Base-by-base conservation (phyloP, 1,284 basidiomycete genomes). In the Cryptococcus sp. region DNA sequence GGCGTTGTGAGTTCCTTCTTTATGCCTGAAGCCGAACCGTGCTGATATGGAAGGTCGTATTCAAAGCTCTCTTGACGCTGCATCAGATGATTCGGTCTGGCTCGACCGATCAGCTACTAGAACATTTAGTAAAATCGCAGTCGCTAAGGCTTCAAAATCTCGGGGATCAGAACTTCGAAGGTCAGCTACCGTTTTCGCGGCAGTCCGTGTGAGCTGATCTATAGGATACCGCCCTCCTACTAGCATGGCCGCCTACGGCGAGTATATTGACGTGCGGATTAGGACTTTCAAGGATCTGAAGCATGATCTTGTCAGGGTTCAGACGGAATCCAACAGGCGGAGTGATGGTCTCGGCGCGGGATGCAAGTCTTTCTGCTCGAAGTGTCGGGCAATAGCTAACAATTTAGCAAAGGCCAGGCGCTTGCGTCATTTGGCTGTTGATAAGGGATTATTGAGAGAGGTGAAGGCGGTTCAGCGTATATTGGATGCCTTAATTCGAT, bases 81-180 rank as follows among this genome's bases (percentile, higher is more conserved):
- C 94, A 99, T 72, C 91, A 86, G 28, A 88, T 98, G 85, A 88
- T 98, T 67, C 84, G 93, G 25, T 90, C 91, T 55, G 93, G 92
- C 16, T 82, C 88, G 13, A 92, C 93, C 14, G 91, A 97, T 77
- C 88, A 91, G 63, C 84, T 98, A 7, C 82, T 98, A 31, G 79
- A 82, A 11, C 86, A 90, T 69, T 81, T 97, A 18, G 85, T 88
- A 4, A 82, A 84, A 31, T 81, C 83, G 3, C 89, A 94, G 62
- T 79, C 88, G 14, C 77, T 98, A 41, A 83, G 84, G 50, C 78
- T 97, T 47, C 81, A 83, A 53, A 88, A 89, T 64, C 85, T 96
- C 7, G 82, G 80, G 18, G 85, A 81, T 14, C 87, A 81, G 52
- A 55, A 56, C 52, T 66, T 56, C 49, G 64, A 67, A 22, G 66